Base-by-base conservation (phyloP, 768 basidiomycete species). In the Kwoniella sp. region DNA sequence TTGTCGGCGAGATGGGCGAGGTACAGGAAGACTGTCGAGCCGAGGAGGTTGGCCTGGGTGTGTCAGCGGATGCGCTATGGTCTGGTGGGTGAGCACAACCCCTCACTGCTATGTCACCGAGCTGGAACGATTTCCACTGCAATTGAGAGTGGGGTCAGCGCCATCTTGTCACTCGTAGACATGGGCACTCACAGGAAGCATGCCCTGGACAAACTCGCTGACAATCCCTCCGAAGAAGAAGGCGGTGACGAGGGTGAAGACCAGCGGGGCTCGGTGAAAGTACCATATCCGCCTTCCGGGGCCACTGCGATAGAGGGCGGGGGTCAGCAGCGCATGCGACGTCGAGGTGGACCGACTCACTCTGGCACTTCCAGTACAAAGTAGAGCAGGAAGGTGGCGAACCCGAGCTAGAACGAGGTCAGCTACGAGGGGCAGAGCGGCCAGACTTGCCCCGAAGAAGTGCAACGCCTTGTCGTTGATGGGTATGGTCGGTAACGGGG, bases 391-490 rank as follows among this genome's bases (percentile, higher is more conserved):
- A 70, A 71, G 0, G 70, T 71, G 17, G 72, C 72, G 36, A 71
- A 68, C 14, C 70, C 72, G 46, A 73, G 54, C 62, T 69, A 39
- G 43, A 33, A 8, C 4, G 7, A 2, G 22, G 31, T 15, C 17
- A 31, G 34, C 6, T 10, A 11, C 50, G 32, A 36, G 43, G 14
- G 31, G 23, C 22, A 34, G 17, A 39, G 22, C 19, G 19, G 23
- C 40, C 17, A 19, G 1, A 6, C 27, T 54, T 41, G 71, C 70
- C 26, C 72, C 72, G 42, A 71, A 67, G 62, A 73, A 73, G 50
- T 73, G 72, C 36, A 73, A 50, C 12, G 70, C 67, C 34, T 73
- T 73, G 51, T 73, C 72, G 43, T 73, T 73, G 33, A 73, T 40
- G 0, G 72, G 68, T 19, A 73, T 26, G 12, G 47, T 47, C 4